Conservation (phyloP, 768 basidiomycete species). For the Podaxis sp. region DNA sequence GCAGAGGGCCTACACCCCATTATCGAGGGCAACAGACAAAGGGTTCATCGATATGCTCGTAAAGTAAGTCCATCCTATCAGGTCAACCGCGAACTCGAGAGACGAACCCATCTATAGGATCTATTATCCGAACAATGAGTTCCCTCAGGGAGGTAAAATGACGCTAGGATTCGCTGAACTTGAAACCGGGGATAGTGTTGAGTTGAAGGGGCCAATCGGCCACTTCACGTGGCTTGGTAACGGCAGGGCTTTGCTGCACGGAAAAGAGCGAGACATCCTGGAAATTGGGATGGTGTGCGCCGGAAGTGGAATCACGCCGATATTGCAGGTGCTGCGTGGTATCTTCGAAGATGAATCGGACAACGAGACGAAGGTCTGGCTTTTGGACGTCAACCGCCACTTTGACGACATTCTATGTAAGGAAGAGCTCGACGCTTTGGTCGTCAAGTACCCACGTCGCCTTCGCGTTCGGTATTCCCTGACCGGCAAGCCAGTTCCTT, state of each 20-base stretch:
- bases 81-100: not conserved
- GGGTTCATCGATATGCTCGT: conserved; percentile 54
- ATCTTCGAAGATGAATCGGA: conserved; percentile 40
- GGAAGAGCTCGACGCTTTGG: conserved; percentile 44
- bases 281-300: conserved; percentile 56
- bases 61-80: conserved; percentile 33
- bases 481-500: conserved; percentile 27
- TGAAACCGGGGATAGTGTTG: conserved; percentile 44
- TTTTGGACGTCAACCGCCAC: conserved; percentile 47
- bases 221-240: conserved; percentile 51
- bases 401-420: conserved; percentile 50
- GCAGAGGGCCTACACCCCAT: conserved; percentile 59
- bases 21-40: conserved; percentile 38
- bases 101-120: conserved; percentile 27
- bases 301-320: conserved; percentile 60
- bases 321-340: conserved; percentile 46
- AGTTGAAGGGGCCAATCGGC: conserved; percentile 61
- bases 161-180: conserved; percentile 44
- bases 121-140: conserved; percentile 36
- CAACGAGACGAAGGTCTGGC: conserved; percentile 38
- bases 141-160: conserved; percentile 51
- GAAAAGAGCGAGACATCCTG: conserved; percentile 29
- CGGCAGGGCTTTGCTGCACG: conserved; percentile 35
- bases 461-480: conserved; percentile 46
- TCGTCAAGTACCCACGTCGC: conserved; percentile 23